These are phyloP conservation scores for Cynara cardunculus DNA, from an alignment of 129 eudicot species.

Conservation along the genomic window DNA sequence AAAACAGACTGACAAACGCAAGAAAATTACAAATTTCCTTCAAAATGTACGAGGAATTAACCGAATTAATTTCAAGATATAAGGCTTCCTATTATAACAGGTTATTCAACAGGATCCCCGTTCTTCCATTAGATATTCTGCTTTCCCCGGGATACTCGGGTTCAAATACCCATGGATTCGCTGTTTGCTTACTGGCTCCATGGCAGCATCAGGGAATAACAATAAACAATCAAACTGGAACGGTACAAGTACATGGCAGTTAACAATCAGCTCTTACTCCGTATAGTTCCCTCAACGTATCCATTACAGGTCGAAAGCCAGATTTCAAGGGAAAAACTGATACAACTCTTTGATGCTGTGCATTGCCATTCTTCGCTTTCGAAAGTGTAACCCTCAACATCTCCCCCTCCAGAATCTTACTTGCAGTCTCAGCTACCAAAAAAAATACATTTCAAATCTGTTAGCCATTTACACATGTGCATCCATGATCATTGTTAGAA, in stretches of 20 bases:
- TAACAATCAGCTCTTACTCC: conserved; percentile 34
- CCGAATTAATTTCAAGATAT: no score
- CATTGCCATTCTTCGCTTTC: conserved; percentile 86
- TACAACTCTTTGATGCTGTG: conserved; percentile 79
- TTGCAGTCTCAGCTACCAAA: conserved; percentile 58
- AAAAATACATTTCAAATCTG: background rate
- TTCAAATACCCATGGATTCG: no score
- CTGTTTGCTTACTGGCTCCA: no score
- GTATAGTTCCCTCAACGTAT: conserved; percentile 48
- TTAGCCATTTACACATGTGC: background rate
- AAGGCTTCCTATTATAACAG: no score
- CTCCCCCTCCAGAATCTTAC: conserved; percentile 82
- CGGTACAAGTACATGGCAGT: background rate
- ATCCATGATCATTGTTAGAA: background rate
- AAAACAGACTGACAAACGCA: background rate
- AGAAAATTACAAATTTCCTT: background rate
- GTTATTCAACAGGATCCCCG: no score
- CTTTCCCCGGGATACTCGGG: no score
- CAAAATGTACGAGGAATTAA: background rate
- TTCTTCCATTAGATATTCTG: no score
- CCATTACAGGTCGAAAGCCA: conserved; percentile 62
- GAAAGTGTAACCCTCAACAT: conserved; percentile 71
- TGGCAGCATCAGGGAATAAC: background rate
- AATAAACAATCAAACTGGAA: background rate
- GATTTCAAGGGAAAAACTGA: conserved; percentile 75